Base-by-base conservation (phyloP, 2,329 filamentous ascomycete species). In the Sordariomycetes sp. region DNA sequence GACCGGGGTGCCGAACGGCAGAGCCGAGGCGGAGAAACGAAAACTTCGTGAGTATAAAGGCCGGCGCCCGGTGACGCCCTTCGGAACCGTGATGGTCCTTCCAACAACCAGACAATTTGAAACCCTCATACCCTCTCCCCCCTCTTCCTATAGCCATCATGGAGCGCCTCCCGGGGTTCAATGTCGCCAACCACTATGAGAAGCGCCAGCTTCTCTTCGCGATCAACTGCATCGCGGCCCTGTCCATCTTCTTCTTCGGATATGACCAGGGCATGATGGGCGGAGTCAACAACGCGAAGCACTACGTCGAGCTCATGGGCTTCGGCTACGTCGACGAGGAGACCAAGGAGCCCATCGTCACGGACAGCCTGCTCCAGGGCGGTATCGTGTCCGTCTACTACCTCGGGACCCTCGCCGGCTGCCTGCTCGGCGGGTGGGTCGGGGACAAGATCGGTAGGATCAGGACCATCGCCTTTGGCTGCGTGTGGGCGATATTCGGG, bases 181-280 rank as follows among this genome's bases (percentile, higher is more conserved):
- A 57, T 69, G 72, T 82, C 12, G 78, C 79, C 58, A 75, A 82
- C 66, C 73, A 72, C 61, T 68, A 81, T 5, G 73, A 83, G 71
- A 85, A 85, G 71, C 69, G 73, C 20, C 68, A 70, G 50, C 74
- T 86, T 60, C 76, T 86, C 58, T 75, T 83, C 59, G 79, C 79
- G 43, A 80, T 88, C 69, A 87, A 87, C 67, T 78, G 76, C 54
- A 72, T 87, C 16, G 84, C 85, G 1, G 83, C 76, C 1, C 68
- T 88, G 16, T 86, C 82, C 16, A 88, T 87, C 61, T 83, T 87
- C 68, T 87, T 88, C 74, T 87, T 87, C 63, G 85, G 77, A 46
- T 80, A 80, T 63, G 78, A 81, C 61, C 78, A 81, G 64, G 79
- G 76, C 52, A 69, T 79, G 62, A 85, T 78, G 82, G 80, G 80